These are phyloP conservation scores for Orbilia brochopaga DNA, from an alignment of 2,329 filamentous ascomycete species.

Conservation along the genomic window DNA sequence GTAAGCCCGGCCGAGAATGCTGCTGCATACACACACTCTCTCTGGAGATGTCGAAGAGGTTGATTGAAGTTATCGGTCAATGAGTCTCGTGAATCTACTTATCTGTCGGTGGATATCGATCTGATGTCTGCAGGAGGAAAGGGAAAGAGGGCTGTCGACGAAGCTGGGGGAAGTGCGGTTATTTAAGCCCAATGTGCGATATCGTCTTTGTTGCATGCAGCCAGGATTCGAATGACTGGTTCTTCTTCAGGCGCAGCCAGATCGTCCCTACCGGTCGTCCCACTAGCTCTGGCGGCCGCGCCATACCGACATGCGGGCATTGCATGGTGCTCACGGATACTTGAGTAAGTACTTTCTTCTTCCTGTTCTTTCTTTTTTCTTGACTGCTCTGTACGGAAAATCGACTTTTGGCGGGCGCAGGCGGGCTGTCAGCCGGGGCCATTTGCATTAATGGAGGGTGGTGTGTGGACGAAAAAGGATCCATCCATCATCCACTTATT, in stretches of 20 bases:
- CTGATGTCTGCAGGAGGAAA: constrained; percentile 14
- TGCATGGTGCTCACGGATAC: neutral
- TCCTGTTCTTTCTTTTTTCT: no score
- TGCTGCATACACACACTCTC: constrained; percentile 11
- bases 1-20: constrained; percentile 1
- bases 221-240: constrained; percentile 11
- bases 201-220: constrained; percentile 1
- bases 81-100: neutral
- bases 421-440: neutral
- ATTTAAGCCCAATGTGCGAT: constrained; percentile 39
- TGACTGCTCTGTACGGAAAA: no score
- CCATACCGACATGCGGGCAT: neutral
- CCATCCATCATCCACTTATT: no score
- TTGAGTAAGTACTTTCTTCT: no score
- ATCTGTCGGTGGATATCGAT: neutral
- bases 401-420: constrained; percentile 33
- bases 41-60: neutral
- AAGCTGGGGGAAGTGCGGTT: constrained; percentile 24
- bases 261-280: neutral
- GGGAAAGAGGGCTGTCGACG: constrained; percentile 12
- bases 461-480: constrained; percentile 18
- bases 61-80: neutral
- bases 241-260: constrained; percentile 7
- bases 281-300: neutral
- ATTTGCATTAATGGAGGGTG: neutral